Evolutionary conservation across 2,329 filamentous ascomycete species (phyloP), one percentile per base, ranked within the genome.

Genomic region (Trichoderma hamatum): DNA sequence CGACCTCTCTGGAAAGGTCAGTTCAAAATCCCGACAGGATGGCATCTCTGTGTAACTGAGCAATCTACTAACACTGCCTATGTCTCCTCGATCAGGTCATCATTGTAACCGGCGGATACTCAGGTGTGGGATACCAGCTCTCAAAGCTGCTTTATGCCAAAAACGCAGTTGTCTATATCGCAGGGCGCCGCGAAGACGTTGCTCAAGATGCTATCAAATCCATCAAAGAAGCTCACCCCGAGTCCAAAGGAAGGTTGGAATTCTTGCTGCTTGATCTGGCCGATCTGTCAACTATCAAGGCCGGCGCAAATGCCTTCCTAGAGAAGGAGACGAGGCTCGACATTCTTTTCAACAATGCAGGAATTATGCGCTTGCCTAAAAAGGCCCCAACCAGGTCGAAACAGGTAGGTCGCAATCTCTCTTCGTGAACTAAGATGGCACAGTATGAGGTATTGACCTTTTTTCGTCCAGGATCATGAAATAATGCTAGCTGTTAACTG

Each of bases 141-240:
- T 79, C 79, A 36, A 81, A 82, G 49, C 81, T 89, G 3, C 79
- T 90, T 13, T 89, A 89, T 75, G 75, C 78, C 14, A 82, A 80
- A 43, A 84, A 86, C 67, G 86, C 80, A 43, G 86, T 79, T 1
- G 83, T 89, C n/a, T 89, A 88, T 75, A 75, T 87, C 30, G 85
- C 85, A 5, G 82, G 82, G 3, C 84, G 86, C 34, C 82, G 77
- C 3, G 73, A 79, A 39, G 75, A 80, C n/a, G 85, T 84, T 70
- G 84, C 79, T 14, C 75, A 76, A 3, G 70, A 74, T 0, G 84
- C 84, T 49, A 84, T 89, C 56, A 74, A 77, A 5, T 70, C 75
- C 5, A 83, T 88, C 72, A 77, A 80, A 68, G 67, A 75, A 30
- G 71, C 75, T 3, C 69, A 75, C 16, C 80, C 82, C 0, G 71